Evolutionary conservation across 768 basidiomycete species (phyloP), one percentile per base, ranked within the genome.

Genomic region (Leucosporidium creatinivorum): DNA sequence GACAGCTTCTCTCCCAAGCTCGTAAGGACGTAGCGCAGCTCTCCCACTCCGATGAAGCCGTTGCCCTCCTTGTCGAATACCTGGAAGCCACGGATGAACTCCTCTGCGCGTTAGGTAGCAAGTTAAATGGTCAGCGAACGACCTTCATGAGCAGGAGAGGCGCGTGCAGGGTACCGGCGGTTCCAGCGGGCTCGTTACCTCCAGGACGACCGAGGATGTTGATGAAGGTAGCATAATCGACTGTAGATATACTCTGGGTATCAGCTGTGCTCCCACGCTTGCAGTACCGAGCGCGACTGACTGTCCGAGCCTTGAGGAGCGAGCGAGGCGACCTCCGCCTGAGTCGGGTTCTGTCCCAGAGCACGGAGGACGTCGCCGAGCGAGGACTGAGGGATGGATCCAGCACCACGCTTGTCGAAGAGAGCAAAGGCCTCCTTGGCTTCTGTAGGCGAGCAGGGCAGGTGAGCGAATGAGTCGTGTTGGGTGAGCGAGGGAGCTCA

Each of bases 11-110:
- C 96, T 18, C 96, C 96, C 0, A 99, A 84, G 75, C 93, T 93
- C 10, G 96, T 99, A 33, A 94, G 83, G 31, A 93, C 91, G 77
- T 94, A 93, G 78, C 90, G 85, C 69, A 94, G 82, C 79, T 96
- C 91, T 58, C 91, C 91, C 23, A 88, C 90, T 58, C 91, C 91
- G 61, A 78, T 76, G 80, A 86, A 89, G 1, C 91, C 91, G 74
- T 91, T 91, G 36, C 89, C 89, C 73, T 91, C 90, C 80, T 93
- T 93, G 80, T 98, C 94, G 73, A 99, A 98, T 17, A 98, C 94
- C 75, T 97, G 93, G 84, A 99, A 99, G 13, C 93, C 96, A 58
- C 96, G 91, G 76, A 97, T 91, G 81, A 99, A 99, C 77, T 99
- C 96, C 83, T 97, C 94, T 94, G 77, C 25, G 26, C 2, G n/a